Base-by-base conservation (phyloP, 345 rosid genomes). In the Jatropha curcas region DNA sequence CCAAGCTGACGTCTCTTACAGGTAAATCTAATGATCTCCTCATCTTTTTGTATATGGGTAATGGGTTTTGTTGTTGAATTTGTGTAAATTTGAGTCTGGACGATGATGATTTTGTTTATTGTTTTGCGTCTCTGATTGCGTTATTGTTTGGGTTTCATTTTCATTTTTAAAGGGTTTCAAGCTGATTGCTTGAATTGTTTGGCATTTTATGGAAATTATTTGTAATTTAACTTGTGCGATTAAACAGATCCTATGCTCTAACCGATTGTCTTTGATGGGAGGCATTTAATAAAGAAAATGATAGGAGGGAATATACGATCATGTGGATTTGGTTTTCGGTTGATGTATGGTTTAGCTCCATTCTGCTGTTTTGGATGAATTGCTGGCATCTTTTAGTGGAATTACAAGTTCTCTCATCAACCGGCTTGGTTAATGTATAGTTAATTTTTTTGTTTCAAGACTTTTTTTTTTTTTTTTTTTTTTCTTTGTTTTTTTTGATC, bases 1-100 rank as follows among this genome's bases (percentile, higher is more conserved):
- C 86, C 88, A 79, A 83, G 65, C 80, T 81, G 84, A 75, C 58
- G 78, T 84, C 78, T 79, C 88, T 61, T 84, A 84, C 75, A 82
- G 90, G 90, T 86, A 52, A 45, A 58, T 65, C 43, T 45, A 14
- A 13, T 22, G 3, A 16, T n/a, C 33, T n/a, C 17, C 41, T 4
- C 19, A 2, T 16, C 30, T 70, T 16, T 28, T 59, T 9, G 48
- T 11, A n/a, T 13, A 34, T 48, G n/a, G n/a, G 2, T 43, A 24
- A 48, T 24, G 55, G 67, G 34, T 67, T 59, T 41, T 51, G 13
- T 13, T 45, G 8, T 22, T 1, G 25, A 2, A 2, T 63, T 6
- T 22, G 5, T 7, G 13, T 6, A 30, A 41, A 72, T 62, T 51
- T 25, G 1, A 43, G 22, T 41, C 24, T 28, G 10, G 3, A 34